Percentiles rank a stretch among this genome's conserved stretches.
phyloP scores from a whole-genome alignment of 2,329 filamentous ascomycete genomes.

The Dactylellina leptospora region DNA sequence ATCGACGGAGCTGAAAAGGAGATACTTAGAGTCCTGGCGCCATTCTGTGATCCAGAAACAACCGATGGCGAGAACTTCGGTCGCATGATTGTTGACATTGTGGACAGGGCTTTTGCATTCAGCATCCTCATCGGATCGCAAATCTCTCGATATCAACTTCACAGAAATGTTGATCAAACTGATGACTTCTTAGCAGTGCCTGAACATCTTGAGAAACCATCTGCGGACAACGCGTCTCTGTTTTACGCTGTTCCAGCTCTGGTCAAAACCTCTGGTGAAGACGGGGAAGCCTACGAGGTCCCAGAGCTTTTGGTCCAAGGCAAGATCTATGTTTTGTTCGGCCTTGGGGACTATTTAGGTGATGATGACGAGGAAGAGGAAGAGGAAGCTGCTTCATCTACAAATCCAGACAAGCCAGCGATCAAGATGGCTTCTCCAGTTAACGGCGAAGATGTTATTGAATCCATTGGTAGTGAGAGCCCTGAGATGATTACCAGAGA shows the following conservation, averaged over 20 bases:
- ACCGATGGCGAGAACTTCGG: conserved; percentile 24
- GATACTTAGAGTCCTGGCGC: conserved; percentile 23
- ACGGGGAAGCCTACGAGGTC: conserved; percentile 30
- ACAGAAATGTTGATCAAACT: neutral
- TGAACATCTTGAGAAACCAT: conserved; percentile 22
- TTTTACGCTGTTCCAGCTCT: conserved; percentile 41
- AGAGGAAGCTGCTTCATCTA: neutral
- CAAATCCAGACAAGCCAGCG: conserved; percentile 5
- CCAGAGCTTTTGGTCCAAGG: conserved; percentile 22
- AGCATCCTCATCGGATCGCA: conserved; percentile 48
- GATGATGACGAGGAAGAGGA: conserved; percentile 12
- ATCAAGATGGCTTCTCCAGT: conserved; percentile 45
- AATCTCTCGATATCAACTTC: conserved; percentile 27
- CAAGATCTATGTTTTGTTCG: conserved; percentile 42
- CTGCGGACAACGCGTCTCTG: conserved; percentile 9
- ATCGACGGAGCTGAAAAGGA: conserved; percentile 20
- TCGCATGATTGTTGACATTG: conserved; percentile 22
- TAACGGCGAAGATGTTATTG: conserved; percentile 32
- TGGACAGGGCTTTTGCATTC: conserved; percentile 37
- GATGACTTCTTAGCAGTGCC: conserved; percentile 39
- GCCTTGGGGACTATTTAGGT: conserved; percentile 4
- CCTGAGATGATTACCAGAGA: conserved; percentile 16
- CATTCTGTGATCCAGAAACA: conserved; percentile 28
- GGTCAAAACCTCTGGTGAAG: conserved; percentile 34
- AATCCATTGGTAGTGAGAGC: neutral